Evolutionary conservation across 768 basidiomycete genomes (phyloP), one percentile per base, ranked within the genome.

Genomic region (Hygrocybe punicea): DNA sequence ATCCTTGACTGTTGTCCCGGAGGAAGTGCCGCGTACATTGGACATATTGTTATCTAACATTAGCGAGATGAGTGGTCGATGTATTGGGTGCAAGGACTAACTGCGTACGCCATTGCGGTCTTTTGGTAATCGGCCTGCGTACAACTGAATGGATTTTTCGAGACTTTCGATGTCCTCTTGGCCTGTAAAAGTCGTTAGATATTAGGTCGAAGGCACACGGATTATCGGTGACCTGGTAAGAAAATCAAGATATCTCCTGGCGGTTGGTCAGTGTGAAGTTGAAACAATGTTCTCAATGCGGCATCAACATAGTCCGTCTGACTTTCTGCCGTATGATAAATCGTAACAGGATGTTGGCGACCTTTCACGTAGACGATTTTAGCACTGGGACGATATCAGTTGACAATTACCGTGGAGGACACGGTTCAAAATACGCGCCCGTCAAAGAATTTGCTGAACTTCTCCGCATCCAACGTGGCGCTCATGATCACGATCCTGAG

Each of bases 401-500:
- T 16, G 48, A 33, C 39, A 55, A 21, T 29, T 35, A 62, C 42
- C 47, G 40, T 42, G 6, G 44, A 44, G n/a, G 52, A 23, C 23
- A 50, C 8, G 21, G 17, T 33, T 46, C 8, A 35, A 23, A 17
- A 23, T 6, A 78, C 89, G 37, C 61, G 96, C 95, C 84, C 79
- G 67, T 85, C 68, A 66, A 89, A 97, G 72, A 96, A 99, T 29
- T 76, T 78, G 72, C 89, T 90, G 70, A 99, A 98, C 62, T 91
- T 93, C 62, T 95, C 88, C 0, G 95, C 95, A 66, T 99, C 95
- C 35, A 99, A 79, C 6, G 97, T 98, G 3, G 97, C 97, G 70
- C 92, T 94, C 97, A 99, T 99, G 62, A 99, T 82, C 19, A 99
- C 82, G 37, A 99, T 81, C 70, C 95, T 98, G 58, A 99, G 81